These are phyloP conservation scores for Fusarium nanum DNA, from an alignment of 2,329 filamentous ascomycete species.

Conservation along the genomic window DNA sequence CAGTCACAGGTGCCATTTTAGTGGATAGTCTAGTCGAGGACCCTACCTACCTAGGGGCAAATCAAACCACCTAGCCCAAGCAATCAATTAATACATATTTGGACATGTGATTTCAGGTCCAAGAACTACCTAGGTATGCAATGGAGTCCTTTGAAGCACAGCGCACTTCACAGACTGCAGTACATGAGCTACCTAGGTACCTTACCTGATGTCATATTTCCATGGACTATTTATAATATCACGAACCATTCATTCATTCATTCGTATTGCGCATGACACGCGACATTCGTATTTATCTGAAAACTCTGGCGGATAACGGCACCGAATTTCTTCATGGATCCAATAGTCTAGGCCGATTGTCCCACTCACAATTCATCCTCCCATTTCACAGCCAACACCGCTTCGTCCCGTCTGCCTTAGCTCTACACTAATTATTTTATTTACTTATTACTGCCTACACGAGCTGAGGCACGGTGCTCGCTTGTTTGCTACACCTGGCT, in stretches of 20 bases:
- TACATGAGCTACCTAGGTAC: background rate
- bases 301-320: slow-evolving; percentile 35
- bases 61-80: background rate
- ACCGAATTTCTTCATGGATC: slow-evolving; percentile 40
- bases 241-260: background rate
- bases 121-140: background rate
- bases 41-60: background rate
- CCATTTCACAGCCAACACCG: slow-evolving; percentile 36
- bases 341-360: slow-evolving; percentile 42
- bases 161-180: background rate
- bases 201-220: background rate
- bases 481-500: background rate
- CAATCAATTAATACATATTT: background rate
- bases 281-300: slow-evolving; percentile 28
- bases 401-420: slow-evolving; percentile 31
- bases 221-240: slow-evolving; percentile 2
- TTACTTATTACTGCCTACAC: slow-evolving; percentile 11
- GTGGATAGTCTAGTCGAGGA: slow-evolving; percentile 5
- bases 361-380: slow-evolving; percentile 38
- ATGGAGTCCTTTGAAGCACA: background rate
- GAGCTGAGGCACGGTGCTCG: slow-evolving; percentile 5
- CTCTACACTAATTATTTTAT: slow-evolving; percentile 8
- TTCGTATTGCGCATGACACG: slow-evolving; percentile 25
- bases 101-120: slow-evolving; percentile 30
- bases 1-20: slow-evolving; percentile 17